Base-by-base conservation (phyloP, 768 basidiomycete species). In the Tylopilus sp. region DNA sequence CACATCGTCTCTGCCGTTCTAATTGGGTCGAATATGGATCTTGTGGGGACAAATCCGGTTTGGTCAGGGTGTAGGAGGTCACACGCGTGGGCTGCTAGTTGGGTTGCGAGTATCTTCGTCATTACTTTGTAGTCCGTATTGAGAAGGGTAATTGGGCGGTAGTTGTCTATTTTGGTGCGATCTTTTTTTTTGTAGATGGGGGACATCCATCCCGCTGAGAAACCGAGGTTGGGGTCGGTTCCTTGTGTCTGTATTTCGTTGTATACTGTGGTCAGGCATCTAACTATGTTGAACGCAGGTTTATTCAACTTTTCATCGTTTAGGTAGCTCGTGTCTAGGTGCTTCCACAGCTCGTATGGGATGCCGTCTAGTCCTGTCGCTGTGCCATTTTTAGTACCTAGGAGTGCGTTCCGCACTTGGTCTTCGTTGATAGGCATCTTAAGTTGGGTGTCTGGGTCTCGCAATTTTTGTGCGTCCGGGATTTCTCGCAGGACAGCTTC, bases 31-130 rank as follows among this genome's bases (percentile, higher is more conserved):
- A 51, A 55, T 6, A 78, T 74, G 0, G 53, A 50, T 9, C 72
- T 19, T 0, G 4, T 14, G 5, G 50, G 61, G 0, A 78, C 60
- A 24, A 78, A 78, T 0, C 76, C 76, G 0, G 75, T 67, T 54
- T 77, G 76, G 61, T 71, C 57, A 3, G 14, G 16, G 51, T 52
- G 26, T 0, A 52, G 21, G 1, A 45, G 50, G 0, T 77, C 0
- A 29, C 55, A 3, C 46, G 54, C 19, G 46, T 55, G 49, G 0
- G 38, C 19, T 1, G 61, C 61, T 0, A 73, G 50, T 45, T 62
- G 57, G 0, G 55, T 54, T 0, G 67, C 45, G 0, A 73, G 57
- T 0, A 37, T 52, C 37, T 67, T 69, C 0, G 67, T 74, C 26
- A 72, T 45, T 0, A 72, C 19, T 38, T 74, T 33, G 10, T 33